Percentiles rank a stretch among this genome's conserved stretches.
These are phyloP conservation scores for Camelina neglecta DNA, from an alignment of 345 rosid genomes.

Conservation along the genomic window DNA sequence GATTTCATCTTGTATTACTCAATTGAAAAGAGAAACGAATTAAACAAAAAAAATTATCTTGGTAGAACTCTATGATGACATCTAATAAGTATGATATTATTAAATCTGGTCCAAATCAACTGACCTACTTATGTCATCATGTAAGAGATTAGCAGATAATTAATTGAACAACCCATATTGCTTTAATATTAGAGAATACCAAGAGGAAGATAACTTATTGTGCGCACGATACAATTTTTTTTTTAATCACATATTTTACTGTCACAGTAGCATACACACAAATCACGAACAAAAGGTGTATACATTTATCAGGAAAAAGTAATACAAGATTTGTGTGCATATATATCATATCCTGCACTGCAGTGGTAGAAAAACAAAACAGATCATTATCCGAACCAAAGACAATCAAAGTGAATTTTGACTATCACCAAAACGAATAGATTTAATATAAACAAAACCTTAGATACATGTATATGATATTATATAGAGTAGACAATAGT, in stretches of 20 bases:
- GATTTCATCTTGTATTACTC: neutral
- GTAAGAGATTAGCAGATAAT: slow-evolving; percentile 14
- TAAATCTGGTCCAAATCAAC: slow-evolving; percentile 16
- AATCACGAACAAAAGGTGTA: neutral
- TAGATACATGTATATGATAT: slow-evolving; percentile 32
- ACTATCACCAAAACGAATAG: slow-evolving; percentile 30
- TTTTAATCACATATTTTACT: neutral
- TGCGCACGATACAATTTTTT: neutral
- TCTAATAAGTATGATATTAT: slow-evolving; percentile 1
- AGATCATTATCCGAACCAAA: slow-evolving; percentile 27
- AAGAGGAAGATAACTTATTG: neutral
- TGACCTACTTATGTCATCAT: slow-evolving; percentile 37
- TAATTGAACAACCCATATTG: slow-evolving; percentile 7
- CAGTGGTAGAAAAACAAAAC: slow-evolving; percentile 10
- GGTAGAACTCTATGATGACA: slow-evolving; percentile 10
- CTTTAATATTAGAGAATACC: neutral
- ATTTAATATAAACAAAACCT: slow-evolving; percentile 25
- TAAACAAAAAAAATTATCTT: neutral
- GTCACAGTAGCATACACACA: neutral
- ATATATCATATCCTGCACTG: neutral
- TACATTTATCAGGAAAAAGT: slow-evolving; percentile 5
- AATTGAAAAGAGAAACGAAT: neutral
- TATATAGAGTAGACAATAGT: slow-evolving; percentile 48
- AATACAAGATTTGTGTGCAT: slow-evolving; percentile 3
- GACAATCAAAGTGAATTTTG: slow-evolving; percentile 23